A percentile compares a stretch with the other conserved stretches of the same genome.
phyloP scores from a whole-genome alignment of 768 basidiomycete species.

The Daedalea quercina region DNA sequence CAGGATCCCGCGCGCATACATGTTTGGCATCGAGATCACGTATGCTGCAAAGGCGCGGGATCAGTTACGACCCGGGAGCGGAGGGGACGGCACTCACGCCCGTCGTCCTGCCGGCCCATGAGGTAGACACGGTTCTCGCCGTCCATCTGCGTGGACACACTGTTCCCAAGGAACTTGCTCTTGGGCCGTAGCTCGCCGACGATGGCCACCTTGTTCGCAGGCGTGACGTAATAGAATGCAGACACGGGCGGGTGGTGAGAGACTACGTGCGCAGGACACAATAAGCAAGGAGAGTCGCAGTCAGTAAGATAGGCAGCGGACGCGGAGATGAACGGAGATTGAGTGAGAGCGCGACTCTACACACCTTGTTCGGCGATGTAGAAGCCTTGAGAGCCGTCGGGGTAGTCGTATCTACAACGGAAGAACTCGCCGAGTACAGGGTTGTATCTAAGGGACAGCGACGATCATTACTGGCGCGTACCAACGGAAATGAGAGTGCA shows the following conservation, averaged over 20 bases:
- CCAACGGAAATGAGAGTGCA: conserved; percentile 8
- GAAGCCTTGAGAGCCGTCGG: conserved; percentile 87
- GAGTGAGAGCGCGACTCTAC: conserved; percentile 4
- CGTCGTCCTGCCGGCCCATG: conserved; percentile 79
- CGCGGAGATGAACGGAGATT: background rate
- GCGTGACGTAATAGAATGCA: conserved; percentile 94
- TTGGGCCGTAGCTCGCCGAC: conserved; percentile 94
- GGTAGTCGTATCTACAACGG: conserved; percentile 90
- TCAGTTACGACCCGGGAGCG: background rate
- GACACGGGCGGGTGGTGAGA: conserved; percentile 94
- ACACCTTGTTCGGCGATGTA: conserved; percentile 94
- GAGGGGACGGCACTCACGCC: conserved; percentile 45
- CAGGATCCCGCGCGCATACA: conserved; percentile 85
- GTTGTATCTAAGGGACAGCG: conserved; percentile 64
- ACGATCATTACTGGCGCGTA: background rate
- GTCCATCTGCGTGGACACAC: conserved; percentile 94
- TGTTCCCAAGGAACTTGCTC: conserved; percentile 94
- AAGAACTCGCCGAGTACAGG: conserved; percentile 98
- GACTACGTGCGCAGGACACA: conserved; percentile 37
- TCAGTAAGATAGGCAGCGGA: background rate
- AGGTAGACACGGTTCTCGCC: conserved; percentile 87
- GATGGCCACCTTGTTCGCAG: conserved; percentile 80
- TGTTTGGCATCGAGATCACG: conserved; percentile 94
- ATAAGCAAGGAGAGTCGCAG: background rate
- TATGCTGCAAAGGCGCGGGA: conserved; percentile 48